These are phyloP conservation scores for Yarrowia sp. DNA, from an alignment of 805 yeast species.

Conservation along the genomic window DNA sequence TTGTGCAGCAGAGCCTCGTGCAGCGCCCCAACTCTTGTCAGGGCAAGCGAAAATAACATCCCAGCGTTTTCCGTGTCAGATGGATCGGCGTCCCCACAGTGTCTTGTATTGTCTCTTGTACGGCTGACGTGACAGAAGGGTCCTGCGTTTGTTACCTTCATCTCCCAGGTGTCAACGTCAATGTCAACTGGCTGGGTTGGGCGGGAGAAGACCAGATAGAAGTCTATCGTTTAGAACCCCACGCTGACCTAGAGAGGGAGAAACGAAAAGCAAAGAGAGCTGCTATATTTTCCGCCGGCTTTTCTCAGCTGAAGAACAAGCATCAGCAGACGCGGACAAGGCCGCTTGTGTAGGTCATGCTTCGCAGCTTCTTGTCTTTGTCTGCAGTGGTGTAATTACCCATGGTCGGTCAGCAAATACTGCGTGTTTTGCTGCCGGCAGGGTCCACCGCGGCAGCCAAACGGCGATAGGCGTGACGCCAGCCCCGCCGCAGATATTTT, in stretches of 20 bases:
- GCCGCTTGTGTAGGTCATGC: neutral
- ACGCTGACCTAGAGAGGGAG: neutral
- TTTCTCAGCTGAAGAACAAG: neutral
- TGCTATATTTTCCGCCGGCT: too few species aligned
- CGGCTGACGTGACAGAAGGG: conserved; percentile 11
- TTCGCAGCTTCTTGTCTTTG: neutral
- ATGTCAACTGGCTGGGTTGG: conserved; percentile 3
- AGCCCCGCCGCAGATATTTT: neutral
- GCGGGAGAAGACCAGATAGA: conserved; percentile 5
- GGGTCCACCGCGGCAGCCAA: conserved; percentile 6
- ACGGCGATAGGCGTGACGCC: neutral
- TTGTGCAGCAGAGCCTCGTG: neutral
- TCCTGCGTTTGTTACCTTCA: conserved; percentile 2
- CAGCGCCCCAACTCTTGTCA: neutral
- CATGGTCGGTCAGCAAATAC: neutral
- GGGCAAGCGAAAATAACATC: conserved; percentile 8
- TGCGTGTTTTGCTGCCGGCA: neutral
- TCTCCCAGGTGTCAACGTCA: neutral
- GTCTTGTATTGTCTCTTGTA: neutral
- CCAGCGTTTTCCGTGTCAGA: neutral
- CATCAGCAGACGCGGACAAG: neutral
- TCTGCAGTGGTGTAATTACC: too few species aligned
- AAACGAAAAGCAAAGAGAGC: too few species aligned
- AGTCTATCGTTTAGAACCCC: neutral
- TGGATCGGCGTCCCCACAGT: conserved; percentile 7